These are phyloP conservation scores for Tulasnella sp. DNA, from an alignment of 768 basidiomycete genomes.

Conservation along the genomic window DNA sequence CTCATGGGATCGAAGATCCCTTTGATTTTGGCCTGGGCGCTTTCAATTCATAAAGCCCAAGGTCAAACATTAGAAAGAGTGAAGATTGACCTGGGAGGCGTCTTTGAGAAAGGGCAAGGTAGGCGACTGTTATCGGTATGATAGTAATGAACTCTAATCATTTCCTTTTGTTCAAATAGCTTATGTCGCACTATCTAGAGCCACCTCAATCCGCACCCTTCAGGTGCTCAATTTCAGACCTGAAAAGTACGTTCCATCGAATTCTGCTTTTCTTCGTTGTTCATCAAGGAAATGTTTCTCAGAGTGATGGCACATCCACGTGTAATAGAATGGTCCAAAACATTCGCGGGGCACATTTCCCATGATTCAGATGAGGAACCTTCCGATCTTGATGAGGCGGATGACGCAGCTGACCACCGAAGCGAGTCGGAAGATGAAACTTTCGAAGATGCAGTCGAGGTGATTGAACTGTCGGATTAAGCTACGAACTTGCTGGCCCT, in stretches of 20 bases:
- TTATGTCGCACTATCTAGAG: conserved; percentile 17
- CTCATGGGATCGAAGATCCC: conserved; percentile 19
- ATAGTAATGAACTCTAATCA: background rate
- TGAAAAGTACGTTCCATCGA: conserved; percentile 9
- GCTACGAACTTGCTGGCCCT: too few species aligned
- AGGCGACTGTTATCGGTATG: conserved; percentile 8
- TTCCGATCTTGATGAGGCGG: background rate
- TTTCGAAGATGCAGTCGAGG: too few species aligned
- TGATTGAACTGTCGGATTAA: too few species aligned
- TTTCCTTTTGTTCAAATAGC: background rate
- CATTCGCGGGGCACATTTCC: background rate
- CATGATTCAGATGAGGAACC: background rate
- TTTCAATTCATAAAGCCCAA: conserved; percentile 22
- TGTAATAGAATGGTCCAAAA: conserved; percentile 10
- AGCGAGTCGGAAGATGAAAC: background rate
- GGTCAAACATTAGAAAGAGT: conserved; percentile 20
- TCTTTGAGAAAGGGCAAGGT: conserved; percentile 38
- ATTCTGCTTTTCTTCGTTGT: background rate
- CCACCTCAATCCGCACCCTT: conserved; percentile 19
- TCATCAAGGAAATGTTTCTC: background rate
- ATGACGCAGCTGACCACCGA: background rate
- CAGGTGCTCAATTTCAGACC: conserved; percentile 20
- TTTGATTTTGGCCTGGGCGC: conserved; percentile 19
- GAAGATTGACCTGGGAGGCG: conserved; percentile 19
- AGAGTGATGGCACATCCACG: conserved; percentile 4